phyloP scores from a whole-genome alignment of 2,329 filamentous ascomycete species.

The Diaporthe nobilis region DNA sequence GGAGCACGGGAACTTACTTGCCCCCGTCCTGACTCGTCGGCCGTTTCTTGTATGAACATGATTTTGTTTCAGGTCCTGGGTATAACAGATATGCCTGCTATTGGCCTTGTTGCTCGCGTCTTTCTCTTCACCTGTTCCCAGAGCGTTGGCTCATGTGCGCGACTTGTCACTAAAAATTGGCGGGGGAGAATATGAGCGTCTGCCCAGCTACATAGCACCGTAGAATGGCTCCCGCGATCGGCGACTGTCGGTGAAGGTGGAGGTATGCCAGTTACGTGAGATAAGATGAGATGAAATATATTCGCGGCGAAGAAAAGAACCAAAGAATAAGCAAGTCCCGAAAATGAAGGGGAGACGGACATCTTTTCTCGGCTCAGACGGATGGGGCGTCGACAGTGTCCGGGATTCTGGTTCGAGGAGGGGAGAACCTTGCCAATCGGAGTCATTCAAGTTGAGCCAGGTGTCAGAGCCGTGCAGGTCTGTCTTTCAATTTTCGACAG shows the following conservation, averaged over 20 bases:
- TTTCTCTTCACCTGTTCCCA: not conserved
- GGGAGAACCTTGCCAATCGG: not conserved
- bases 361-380: not conserved
- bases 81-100: not conserved
- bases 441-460: not conserved
- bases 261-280: not conserved
- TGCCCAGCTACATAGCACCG: not conserved
- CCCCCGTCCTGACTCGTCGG: slow-evolving; percentile 4
- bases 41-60: not conserved
- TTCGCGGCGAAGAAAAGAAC: not conserved
- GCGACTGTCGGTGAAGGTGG: too few species aligned
- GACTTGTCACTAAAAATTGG: not conserved
- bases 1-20: not conserved
- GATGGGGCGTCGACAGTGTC: not conserved
- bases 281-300: not conserved
- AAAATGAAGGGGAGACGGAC: not conserved
- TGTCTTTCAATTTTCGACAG: not conserved
- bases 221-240: too few species aligned
- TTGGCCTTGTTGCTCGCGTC: not conserved
- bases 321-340: not conserved
- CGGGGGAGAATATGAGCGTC: not conserved
- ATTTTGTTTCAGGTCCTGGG: not conserved
- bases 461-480: not conserved
- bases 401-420: not conserved
- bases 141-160: not conserved